Percentiles rank a stretch among this genome's conserved stretches.
Conservation (phyloP, 2,329 filamentous ascomycete genomes). For the Sporothrix phasma region DNA sequence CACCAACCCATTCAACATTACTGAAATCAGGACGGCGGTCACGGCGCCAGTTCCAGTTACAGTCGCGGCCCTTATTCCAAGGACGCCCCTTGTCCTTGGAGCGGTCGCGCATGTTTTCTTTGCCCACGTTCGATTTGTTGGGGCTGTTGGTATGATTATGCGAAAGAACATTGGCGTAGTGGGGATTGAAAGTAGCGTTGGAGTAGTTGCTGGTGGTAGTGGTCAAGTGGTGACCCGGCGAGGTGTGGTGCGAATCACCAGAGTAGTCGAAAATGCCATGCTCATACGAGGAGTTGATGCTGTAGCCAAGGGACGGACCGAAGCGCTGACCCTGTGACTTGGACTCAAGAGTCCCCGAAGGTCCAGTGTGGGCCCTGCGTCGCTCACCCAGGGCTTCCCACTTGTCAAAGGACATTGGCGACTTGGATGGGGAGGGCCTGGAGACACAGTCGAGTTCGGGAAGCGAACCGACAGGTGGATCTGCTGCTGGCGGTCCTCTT, state of each 20-base stretch:
- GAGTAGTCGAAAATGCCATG: slow-evolving; percentile 40
- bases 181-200: slow-evolving; percentile 5
- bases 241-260: slow-evolving; percentile 17
- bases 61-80: slow-evolving; percentile 48
- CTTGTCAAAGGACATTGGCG: slow-evolving; percentile 61
- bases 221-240: not conserved
- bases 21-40: slow-evolving; percentile 58
- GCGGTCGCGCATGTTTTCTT: slow-evolving; percentile 30
- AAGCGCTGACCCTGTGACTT: slow-evolving; percentile 42
- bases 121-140: slow-evolving; percentile 23
- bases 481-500: slow-evolving; percentile 23
- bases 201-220: not conserved
- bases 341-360: slow-evolving; percentile 33
- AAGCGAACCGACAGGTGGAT: slow-evolving; percentile 50
- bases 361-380: slow-evolving; percentile 55
- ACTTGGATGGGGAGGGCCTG: slow-evolving; percentile 25
- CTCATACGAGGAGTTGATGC: slow-evolving; percentile 38
- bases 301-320: slow-evolving; percentile 29
- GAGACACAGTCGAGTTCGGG: slow-evolving; percentile 31
- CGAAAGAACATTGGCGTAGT: slow-evolving; percentile 9
- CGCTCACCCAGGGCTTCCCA: slow-evolving; percentile 84
- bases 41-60: slow-evolving; percentile 52
- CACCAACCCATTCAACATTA: slow-evolving; percentile 90
- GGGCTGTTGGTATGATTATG: slow-evolving; percentile 1
- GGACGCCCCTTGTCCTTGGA: slow-evolving; percentile 38